Evolutionary conservation across 176 grass and related monocot species (phyloP), one percentile per base, ranked within the genome.

Genomic region (Rhipidocladum racemiflorum): DNA sequence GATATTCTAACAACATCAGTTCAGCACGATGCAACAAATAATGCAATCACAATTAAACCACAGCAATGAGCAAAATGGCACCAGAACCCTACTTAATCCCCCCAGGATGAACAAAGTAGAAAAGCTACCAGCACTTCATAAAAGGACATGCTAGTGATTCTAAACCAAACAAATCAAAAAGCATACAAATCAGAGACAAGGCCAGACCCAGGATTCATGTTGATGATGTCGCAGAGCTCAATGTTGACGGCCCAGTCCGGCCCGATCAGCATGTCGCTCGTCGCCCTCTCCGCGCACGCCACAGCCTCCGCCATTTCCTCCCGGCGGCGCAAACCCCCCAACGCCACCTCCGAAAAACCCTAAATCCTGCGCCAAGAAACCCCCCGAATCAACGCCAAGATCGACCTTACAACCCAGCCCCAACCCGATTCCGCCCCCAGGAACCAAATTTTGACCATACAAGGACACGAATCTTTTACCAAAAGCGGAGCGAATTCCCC

Each of bases 201-300:
- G 42, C 16, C 80, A 72, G 84, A 99, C 97, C 89, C 91, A 38
- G 91, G 93, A 88, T 99, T 91, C 85, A 87, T 92, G 81, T 93
- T 99, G 81, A 99, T 91, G 92, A 99, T 95, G 89, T 99, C 97
- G 65, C 97, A 99, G 28, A 99, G 89, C 83, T 99, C 97, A 83
- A 99, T 95, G 81, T 99, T 99, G 39, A 99, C 81, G 36, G 91
- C 93, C 97, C 97, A 99, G 57, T 99, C 97, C 10, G 97, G 97
- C 6, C 97, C 92, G 60, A 93, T 99, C 21, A 99, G 68, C 87
- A 93, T 90, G 76, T 96, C 97, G 81, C 72, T 99, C 15, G 97
- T 99, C 28, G 97, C 97, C 87, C 97, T 86, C 72, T 99, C 97
- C 6, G 90, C 89, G 68, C 89, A 96, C 2, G 85, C 87, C 80